Percentiles rank a stretch among this genome's conserved stretches.
Conservation (phyloP, 2,329 filamentous ascomycete species). For the Ramularia endophylla region DNA sequence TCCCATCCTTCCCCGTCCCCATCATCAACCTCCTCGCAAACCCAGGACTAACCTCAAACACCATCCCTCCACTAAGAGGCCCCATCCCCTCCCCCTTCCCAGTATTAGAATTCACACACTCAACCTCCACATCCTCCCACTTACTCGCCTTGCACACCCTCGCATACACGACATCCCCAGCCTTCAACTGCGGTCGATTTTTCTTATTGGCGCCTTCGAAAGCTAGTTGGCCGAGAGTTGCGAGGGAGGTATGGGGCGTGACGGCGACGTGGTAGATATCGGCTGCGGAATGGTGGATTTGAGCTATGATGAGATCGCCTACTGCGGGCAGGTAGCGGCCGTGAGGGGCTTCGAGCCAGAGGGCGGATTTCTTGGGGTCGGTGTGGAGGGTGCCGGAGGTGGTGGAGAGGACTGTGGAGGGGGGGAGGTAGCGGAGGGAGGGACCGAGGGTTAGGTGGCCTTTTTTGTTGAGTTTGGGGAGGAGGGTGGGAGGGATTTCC, state of each 20-base stretch:
- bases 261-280: slow-evolving; percentile 79
- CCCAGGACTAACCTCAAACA: slow-evolving; percentile 71
- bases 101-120: slow-evolving; percentile 79
- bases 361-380: slow-evolving; percentile 66
- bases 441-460: slow-evolving; percentile 71
- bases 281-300: slow-evolving; percentile 65
- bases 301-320: slow-evolving; percentile 86
- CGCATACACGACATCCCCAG: slow-evolving; percentile 81
- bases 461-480: slow-evolving; percentile 62
- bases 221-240: slow-evolving; percentile 76
- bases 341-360: slow-evolving; percentile 65
- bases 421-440: slow-evolving; percentile 74
- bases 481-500: slow-evolving; percentile 55
- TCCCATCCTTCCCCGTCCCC: slow-evolving; percentile 47
- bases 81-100: slow-evolving; percentile 87
- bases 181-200: slow-evolving; percentile 69
- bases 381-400: slow-evolving; percentile 61
- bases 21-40: slow-evolving; percentile 74
- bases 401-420: slow-evolving; percentile 64
- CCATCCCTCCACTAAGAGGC: slow-evolving; percentile 75
- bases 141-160: slow-evolving; percentile 71
- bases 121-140: slow-evolving; percentile 83
- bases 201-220: slow-evolving; percentile 93
- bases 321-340: slow-evolving; percentile 72
- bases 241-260: slow-evolving; percentile 56